Evolutionary conservation across 225 moss, liverwort and hornwort species (phyloP).

Genomic region (Marchantia paleacea): DNA sequence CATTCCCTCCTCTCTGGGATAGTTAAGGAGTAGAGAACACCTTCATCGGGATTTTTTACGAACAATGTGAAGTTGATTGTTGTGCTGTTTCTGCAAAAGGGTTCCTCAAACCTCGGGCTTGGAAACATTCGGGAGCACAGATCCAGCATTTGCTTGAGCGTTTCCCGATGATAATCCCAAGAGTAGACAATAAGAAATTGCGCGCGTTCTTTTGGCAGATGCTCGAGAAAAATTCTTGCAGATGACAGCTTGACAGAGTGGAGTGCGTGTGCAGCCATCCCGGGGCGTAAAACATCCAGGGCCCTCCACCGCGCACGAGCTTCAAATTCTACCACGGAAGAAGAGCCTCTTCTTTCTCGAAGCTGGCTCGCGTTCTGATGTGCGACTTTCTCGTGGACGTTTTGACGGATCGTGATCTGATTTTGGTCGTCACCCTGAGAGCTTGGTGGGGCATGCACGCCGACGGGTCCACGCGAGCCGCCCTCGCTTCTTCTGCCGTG

Average conservation of each 20-base stretch:
- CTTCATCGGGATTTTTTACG: not conserved
- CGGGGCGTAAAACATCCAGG: no score
- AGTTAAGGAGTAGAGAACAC: not conserved
- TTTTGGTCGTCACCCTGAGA: conserved; percentile 22
- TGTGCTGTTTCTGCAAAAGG: not conserved
- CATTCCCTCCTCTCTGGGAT: no score
- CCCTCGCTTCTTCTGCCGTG: not conserved
- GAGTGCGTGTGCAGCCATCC: no score
- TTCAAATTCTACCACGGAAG: conserved; percentile 41
- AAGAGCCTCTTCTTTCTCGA: conserved; percentile 42
- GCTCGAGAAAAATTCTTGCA: no score
- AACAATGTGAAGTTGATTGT: not conserved
- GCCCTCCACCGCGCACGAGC: no score
- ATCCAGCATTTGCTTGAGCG: no score
- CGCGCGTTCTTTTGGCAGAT: not conserved
- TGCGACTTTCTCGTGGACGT: conserved; percentile 36
- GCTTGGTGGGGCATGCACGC: conserved; percentile 17
- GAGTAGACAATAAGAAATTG: not conserved
- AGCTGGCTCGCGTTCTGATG: conserved; percentile 36
- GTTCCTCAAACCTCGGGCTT: not conserved
- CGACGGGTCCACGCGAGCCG: not conserved
- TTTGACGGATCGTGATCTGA: conserved; percentile 30
- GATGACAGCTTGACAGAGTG: no score
- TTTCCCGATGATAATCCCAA: no score
- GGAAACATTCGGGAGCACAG: not conserved